Evolutionary conservation across 2,329 filamentous ascomycete genomes (phyloP), one percentile per base, ranked within the genome.

Genomic region (Daldinia sp.): DNA sequence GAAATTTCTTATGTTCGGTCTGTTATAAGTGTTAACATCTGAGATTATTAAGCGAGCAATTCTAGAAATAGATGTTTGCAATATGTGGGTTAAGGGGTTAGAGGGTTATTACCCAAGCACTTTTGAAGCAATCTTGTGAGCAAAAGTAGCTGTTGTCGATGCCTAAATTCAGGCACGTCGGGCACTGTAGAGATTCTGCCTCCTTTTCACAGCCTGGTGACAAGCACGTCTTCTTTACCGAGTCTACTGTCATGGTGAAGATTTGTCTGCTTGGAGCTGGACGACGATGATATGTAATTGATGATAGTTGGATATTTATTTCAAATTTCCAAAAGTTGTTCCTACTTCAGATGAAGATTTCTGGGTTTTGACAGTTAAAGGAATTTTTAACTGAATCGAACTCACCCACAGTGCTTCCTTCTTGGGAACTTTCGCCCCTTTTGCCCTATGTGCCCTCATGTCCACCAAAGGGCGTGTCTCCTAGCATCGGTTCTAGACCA

Each of bases 61-160:
- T 10, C 6, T 33, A 15, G 15, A 51, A 4, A 0, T 26, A 28
- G 9, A 3, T 18, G 5, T 51, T 13, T 10, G 18, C 1, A 33
- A 30, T 18, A 7, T 1, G 15, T 51, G 15, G 44, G 13, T 18
- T 12, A 18, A 33, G 46, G 26, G 26, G 26, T 15, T 2, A 48
- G 26, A 30, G 46, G 26, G 15, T 6, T 13, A 18, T 51, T 33
- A 51, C 46, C 46, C 46, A 51, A 33, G 46, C 46, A 12, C 46
- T 33, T 33, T 51, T 51, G 10, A 51, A 51, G 46, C 46, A 51
- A 15, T 51, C 15, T 51, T 51, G 46, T 3, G 46, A 51, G 13
- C 46, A 51, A 51, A 51, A 51, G 15, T 51, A 51, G 28, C 46
- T 51, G 26, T 33, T 51, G 15, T 51, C 28, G 28, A 51, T 51